Evolutionary conservation across 257 asterid species (phyloP).

Genomic region (Solanum peruvianum): DNA sequence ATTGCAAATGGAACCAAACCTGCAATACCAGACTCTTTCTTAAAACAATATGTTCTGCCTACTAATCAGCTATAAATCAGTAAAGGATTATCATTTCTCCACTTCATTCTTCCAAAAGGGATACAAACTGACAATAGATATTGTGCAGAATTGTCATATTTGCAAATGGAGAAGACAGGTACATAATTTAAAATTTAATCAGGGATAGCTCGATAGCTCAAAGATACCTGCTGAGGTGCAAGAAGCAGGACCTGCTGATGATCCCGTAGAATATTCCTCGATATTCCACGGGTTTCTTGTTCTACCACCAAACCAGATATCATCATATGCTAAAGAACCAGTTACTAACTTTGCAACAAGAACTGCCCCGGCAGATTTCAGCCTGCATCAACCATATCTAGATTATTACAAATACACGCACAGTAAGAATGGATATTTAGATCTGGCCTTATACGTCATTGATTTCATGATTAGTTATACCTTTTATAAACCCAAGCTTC

Average conservation of each 20-base stretch:
- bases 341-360: slow-evolving; percentile 83
- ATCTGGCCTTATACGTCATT: neutral
- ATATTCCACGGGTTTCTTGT: slow-evolving; percentile 99
- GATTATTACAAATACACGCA: neutral
- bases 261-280: slow-evolving; percentile 83
- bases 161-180: neutral
- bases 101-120: neutral
- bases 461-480: slow-evolving; percentile 12
- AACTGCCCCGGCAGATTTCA: slow-evolving; percentile 82
- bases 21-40: slow-evolving; percentile 16
- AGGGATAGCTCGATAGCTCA: neutral
- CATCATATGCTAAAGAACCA: slow-evolving; percentile 91
- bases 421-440: neutral
- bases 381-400: slow-evolving; percentile 27
- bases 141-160: neutral
- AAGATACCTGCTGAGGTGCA: slow-evolving; percentile 77
- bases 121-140: neutral
- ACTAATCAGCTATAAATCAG: neutral
- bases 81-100: neutral
- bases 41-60: neutral
- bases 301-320: slow-evolving; percentile 96
- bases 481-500: slow-evolving; percentile 97
- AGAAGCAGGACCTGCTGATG: slow-evolving; percentile 95
- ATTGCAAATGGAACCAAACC: slow-evolving; percentile 90
- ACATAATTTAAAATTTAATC: neutral